Conservation (phyloP, 306 rosid genomes). For the Fragaria vesca region DNA sequence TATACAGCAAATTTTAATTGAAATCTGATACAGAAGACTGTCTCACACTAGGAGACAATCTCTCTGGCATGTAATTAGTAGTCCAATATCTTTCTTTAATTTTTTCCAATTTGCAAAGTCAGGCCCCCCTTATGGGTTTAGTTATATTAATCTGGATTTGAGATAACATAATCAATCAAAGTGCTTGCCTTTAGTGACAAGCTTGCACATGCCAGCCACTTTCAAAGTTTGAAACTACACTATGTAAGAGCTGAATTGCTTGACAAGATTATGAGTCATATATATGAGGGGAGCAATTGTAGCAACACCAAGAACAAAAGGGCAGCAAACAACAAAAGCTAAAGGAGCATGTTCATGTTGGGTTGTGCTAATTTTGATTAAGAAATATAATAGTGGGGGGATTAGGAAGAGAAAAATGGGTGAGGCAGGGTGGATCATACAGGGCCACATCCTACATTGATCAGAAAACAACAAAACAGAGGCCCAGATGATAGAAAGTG, state of each 20-base stretch:
- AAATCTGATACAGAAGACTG: constrained; percentile 44
- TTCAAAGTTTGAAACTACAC: background rate
- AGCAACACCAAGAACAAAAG: background rate
- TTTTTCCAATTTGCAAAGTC: constrained; percentile 6
- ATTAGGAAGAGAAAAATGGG: background rate
- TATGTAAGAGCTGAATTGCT: background rate
- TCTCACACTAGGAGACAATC: constrained; percentile 61
- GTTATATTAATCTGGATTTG: constrained; percentile 7
- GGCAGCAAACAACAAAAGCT: background rate
- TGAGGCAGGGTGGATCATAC: constrained; percentile 55
- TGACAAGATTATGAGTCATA: background rate
- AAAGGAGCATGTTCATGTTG: background rate
- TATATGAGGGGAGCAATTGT: background rate
- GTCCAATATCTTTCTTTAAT: constrained; percentile 19
- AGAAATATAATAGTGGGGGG: background rate
- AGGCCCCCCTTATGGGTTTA: background rate
- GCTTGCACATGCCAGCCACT: constrained; percentile 4
- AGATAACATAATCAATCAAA: constrained; percentile 16
- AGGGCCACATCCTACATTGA: constrained; percentile 45
- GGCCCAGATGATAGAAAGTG: constrained; percentile 50
- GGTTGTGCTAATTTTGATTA: background rate
- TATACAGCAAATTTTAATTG: constrained; percentile 2
- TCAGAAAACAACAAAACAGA: constrained; percentile 24
- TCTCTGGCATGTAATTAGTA: constrained; percentile 51
- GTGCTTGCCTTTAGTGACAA: constrained; percentile 1